These are phyloP conservation scores for Prunus fruticosa DNA, from an alignment of 306 rosid genomes.

Conservation along the genomic window DNA sequence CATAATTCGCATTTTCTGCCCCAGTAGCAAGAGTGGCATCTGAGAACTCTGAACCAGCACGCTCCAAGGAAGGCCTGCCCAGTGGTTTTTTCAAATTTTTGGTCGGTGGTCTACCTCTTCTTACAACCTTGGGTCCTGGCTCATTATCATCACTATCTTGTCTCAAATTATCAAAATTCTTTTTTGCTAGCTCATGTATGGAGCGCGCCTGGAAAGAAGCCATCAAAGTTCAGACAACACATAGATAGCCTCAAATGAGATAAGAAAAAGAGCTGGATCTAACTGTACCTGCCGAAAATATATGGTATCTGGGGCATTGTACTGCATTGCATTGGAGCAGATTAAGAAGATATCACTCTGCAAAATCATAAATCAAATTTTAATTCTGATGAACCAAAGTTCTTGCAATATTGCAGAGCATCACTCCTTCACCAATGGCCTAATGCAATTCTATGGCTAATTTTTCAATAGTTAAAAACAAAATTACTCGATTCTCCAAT, in stretches of 20 bases:
- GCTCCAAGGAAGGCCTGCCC: constrained; percentile 49
- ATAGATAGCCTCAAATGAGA: background rate
- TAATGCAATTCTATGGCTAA: background rate
- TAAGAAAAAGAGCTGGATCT: background rate
- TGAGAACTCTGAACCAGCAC: constrained; percentile 42
- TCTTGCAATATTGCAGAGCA: background rate
- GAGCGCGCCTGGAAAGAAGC: constrained; percentile 55
- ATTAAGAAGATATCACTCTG: constrained; percentile 63
- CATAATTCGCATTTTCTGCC: constrained; percentile 44
- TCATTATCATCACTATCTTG: constrained; percentile 67
- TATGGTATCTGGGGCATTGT: constrained; percentile 67
- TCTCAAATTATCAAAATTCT: constrained; percentile 58
- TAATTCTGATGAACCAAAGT: constrained; percentile 12
- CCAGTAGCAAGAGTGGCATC: constrained; percentile 53
- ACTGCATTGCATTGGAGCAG: constrained; percentile 74
- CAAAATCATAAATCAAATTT: constrained; percentile 19
- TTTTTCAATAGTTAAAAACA: background rate
- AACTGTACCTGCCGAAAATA: constrained; percentile 66
- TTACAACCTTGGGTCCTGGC: constrained; percentile 48
- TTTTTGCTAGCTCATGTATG: constrained; percentile 63
- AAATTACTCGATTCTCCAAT: background rate
- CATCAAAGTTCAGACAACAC: constrained; percentile 7
- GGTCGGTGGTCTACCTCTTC: constrained; percentile 74
- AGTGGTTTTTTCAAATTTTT: constrained; percentile 47
- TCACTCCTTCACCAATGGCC: background rate